phyloP scores from a whole-genome alignment of 257 asterid genomes.

The Scutellaria minor region DNA sequence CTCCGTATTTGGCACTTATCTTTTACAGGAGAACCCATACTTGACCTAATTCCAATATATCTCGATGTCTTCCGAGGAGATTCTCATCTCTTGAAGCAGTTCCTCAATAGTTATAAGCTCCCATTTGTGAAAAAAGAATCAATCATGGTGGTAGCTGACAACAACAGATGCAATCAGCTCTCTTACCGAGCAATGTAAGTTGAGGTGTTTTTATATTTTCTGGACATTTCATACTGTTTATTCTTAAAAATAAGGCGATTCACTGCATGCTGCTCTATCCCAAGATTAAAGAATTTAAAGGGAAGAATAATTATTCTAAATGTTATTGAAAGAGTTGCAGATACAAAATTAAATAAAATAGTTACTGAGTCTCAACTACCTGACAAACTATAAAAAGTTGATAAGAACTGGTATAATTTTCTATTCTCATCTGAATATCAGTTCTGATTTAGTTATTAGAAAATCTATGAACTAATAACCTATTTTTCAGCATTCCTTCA shows the following conservation, averaged over 20 bases:
- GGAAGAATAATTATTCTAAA: neutral
- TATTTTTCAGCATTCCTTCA: neutral
- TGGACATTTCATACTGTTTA: conserved; percentile 17
- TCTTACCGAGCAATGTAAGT: conserved; percentile 92
- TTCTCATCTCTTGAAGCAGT: conserved; percentile 66
- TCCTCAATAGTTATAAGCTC: conserved; percentile 75
- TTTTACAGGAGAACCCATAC: conserved; percentile 79
- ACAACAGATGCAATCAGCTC: conserved; percentile 49
- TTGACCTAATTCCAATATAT: conserved; percentile 81
- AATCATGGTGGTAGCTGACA: conserved; percentile 34
- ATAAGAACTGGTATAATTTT: too few relatives aligned
- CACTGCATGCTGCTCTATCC: neutral
- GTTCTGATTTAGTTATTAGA: too few relatives aligned
- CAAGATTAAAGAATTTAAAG: neutral
- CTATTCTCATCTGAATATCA: too few relatives aligned
- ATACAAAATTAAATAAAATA: neutral
- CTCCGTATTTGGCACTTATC: conserved; percentile 30
- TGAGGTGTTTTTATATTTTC: conserved; percentile 24
- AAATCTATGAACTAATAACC: too few relatives aligned
- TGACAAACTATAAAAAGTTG: too few relatives aligned
- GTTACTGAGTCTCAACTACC: too few relatives aligned
- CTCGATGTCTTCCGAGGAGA: conserved; percentile 90
- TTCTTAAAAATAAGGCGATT: conserved; percentile 19
- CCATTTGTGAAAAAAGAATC: conserved; percentile 55
- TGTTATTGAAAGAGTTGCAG: neutral